phyloP scores from a whole-genome alignment of 192 early-diverging fungal genomes.

The Podila epicladia region DNA sequence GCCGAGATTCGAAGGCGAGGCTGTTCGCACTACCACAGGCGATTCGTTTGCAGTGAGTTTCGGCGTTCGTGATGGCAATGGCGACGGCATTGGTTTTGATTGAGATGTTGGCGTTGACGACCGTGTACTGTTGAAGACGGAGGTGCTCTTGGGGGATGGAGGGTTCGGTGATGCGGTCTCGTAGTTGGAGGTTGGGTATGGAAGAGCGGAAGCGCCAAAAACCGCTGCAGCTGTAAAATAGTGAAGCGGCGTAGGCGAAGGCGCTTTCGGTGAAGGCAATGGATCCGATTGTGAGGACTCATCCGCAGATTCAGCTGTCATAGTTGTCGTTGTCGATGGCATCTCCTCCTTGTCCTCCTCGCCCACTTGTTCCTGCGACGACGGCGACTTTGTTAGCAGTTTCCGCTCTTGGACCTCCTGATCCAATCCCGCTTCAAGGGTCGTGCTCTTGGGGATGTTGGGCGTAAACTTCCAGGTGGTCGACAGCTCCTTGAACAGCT shows the following conservation, averaged over 20 bases:
- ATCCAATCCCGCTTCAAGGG: slow-evolving; percentile 41
- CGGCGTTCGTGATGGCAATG: neutral
- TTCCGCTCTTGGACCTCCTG: slow-evolving; percentile 27
- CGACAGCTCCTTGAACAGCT: slow-evolving; percentile 71
- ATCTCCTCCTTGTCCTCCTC: neutral
- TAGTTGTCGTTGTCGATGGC: neutral
- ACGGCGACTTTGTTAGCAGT: slow-evolving; percentile 4
- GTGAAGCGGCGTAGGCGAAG: neutral
- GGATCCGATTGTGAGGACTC: neutral
- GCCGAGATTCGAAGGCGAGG: slow-evolving; percentile 27
- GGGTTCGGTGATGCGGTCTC: neutral
- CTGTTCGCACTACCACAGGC: slow-evolving; percentile 9
- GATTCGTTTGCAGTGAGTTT: neutral
- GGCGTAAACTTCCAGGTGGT: slow-evolving; percentile 77
- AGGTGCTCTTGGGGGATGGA: neutral
- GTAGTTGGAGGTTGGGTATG: slow-evolving; percentile 1
- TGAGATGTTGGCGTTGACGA: neutral
- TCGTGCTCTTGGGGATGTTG: slow-evolving; percentile 42
- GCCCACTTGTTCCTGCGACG: neutral
- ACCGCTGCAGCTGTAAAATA: slow-evolving; percentile 33
- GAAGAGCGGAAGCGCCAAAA: slow-evolving; percentile 31
- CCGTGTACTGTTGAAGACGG: neutral
- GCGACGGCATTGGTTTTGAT: neutral
- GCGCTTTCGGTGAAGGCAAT: neutral
- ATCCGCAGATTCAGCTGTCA: neutral